These are phyloP conservation scores for Papiliotrema terrestris DNA, from an alignment of 1,284 basidiomycete genomes.

Conservation along the genomic window DNA sequence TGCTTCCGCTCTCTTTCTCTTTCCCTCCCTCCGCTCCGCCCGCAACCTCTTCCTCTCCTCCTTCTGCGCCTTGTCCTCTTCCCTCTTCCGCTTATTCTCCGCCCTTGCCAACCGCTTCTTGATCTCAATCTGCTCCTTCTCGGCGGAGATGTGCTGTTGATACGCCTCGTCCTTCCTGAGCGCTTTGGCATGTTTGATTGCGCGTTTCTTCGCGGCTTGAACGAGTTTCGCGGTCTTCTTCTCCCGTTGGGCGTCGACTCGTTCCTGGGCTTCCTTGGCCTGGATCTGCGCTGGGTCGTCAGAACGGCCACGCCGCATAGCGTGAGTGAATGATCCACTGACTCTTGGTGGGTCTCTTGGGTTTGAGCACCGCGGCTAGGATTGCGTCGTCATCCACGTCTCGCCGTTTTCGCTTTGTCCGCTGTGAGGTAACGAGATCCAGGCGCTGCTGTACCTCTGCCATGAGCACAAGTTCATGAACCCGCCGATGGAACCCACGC, in stretches of 20 bases:
- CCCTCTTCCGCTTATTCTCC: neutral
- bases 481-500: too few species aligned
- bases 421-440: neutral
- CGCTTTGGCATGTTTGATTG: too few species aligned
- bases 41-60: neutral
- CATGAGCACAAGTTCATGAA: neutral
- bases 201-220: neutral
- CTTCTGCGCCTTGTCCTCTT: neutral
- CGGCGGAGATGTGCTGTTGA: too few species aligned
- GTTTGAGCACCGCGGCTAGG: too few species aligned
- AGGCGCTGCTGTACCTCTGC: neutral
- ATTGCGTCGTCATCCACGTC: too few species aligned
- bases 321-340: too few species aligned
- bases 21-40: neutral
- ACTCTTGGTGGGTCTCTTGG: too few species aligned
- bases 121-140: neutral
- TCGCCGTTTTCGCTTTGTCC: neutral
- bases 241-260: neutral
- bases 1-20: neutral
- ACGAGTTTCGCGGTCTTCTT: neutral
- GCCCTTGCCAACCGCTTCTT: neutral
- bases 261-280: neutral
- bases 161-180: too few species aligned
- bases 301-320: too few species aligned
- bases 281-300: neutral